Percentiles rank a stretch among this genome's conserved stretches.
Conservation (phyloP, 139 green algal species). For the Trebouxia sp. region DNA sequence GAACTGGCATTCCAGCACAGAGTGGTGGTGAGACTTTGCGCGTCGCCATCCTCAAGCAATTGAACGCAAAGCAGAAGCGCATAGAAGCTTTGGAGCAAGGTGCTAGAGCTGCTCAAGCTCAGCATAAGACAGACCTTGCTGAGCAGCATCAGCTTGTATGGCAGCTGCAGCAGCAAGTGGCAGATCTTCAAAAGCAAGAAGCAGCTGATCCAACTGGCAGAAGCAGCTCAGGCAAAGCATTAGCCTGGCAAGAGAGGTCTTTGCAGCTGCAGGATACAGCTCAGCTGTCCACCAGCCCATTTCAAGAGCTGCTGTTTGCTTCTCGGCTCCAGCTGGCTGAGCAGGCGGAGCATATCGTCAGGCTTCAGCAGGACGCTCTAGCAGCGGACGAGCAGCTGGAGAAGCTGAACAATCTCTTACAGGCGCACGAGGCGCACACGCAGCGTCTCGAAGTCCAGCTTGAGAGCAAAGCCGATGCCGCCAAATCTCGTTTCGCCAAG, state of each 20-base stretch:
- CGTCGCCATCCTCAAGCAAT: background rate
- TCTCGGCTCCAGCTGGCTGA: background rate
- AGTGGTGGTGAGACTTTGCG: background rate
- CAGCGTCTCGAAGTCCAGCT: constrained; percentile 12
- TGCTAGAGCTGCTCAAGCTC: background rate
- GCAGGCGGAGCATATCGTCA: constrained; percentile 6
- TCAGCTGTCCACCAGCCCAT: background rate
- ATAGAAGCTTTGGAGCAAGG: constrained; percentile 2
- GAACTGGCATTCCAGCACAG: too few species aligned
- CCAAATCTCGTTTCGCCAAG: constrained; percentile 5
- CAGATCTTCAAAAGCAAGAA: background rate
- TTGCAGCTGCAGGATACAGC: background rate
- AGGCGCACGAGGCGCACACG: background rate
- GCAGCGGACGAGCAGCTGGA: constrained; percentile 11
- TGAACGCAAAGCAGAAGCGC: constrained; percentile 11
- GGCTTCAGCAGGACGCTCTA: background rate
- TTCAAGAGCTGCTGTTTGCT: background rate
- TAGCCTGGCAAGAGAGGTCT: background rate
- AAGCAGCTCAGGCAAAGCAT: background rate
- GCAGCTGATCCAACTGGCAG: background rate
- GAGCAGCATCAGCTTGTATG: background rate
- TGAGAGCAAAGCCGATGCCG: constrained; percentile 14
- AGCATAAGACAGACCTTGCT: background rate
- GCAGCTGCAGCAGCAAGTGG: constrained; percentile 11
- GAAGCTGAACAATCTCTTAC: constrained; percentile 17